These are phyloP conservation scores for Fusarium haematococcum DNA, from an alignment of 2,329 filamentous ascomycete genomes.

Conservation along the genomic window DNA sequence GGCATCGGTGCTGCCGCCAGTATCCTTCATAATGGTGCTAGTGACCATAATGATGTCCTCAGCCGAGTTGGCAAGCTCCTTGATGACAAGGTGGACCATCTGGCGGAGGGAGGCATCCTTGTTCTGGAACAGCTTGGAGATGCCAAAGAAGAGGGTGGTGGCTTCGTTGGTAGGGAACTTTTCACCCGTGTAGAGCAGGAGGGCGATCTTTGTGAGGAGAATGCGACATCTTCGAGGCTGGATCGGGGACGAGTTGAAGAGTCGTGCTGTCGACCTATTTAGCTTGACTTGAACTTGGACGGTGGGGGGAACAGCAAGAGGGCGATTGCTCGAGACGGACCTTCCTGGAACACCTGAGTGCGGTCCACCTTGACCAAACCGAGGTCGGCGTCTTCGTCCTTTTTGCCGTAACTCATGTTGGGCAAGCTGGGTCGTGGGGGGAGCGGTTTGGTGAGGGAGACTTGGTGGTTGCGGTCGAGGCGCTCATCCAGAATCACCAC, in stretches of 20 bases:
- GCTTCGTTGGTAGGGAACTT: constrained; percentile 97
- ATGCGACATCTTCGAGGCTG: constrained; percentile 98
- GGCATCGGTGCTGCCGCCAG: constrained; percentile 91
- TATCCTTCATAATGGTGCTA: constrained; percentile 99
- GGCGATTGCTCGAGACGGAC: constrained; percentile 63
- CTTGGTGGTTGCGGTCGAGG: constrained; percentile 49
- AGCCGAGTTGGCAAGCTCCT: constrained; percentile 94
- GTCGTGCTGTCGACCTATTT: constrained; percentile 74
- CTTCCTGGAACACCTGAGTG: constrained; percentile 98
- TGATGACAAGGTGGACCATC: constrained; percentile 98
- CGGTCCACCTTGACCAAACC: constrained; percentile 97
- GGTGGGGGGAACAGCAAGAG: constrained; percentile 44
- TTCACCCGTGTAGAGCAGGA: constrained; percentile 96
- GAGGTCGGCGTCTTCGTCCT: constrained; percentile 96
- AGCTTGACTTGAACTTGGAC: constrained; percentile 44
- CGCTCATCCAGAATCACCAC: constrained; percentile 52
- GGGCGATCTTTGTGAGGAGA: constrained; percentile 95
- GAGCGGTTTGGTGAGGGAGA: constrained; percentile 47
- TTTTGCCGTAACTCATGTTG: constrained; percentile 97
- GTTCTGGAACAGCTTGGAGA: constrained; percentile 99
- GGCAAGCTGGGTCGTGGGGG: constrained; percentile 52
- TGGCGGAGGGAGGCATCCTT: constrained; percentile 98
- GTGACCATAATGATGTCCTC: constrained; percentile 99
- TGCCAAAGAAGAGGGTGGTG: constrained; percentile 97
- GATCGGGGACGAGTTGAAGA: constrained; percentile 98